Evolutionary conservation across 345 rosid species (phyloP), one percentile per base, ranked within the genome.

Genomic region (Euclidium syriacum): DNA sequence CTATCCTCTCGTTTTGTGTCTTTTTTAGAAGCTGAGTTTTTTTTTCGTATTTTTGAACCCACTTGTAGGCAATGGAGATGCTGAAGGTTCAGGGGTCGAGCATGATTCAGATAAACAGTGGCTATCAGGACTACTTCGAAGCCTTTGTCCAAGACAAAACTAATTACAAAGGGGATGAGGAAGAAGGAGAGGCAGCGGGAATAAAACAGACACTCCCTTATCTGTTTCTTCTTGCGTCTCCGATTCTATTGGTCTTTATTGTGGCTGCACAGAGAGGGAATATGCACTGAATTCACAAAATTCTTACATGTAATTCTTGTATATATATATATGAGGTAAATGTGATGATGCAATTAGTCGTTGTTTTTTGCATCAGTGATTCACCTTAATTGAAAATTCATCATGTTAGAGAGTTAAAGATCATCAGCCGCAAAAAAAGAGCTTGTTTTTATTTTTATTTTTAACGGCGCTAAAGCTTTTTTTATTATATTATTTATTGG

Each of bases 41-140:
- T 3, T 51, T 4, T n/a, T 23, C 27, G 26, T 41, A 41, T 44
- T 3, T 8, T 49, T 0, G n/a, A n/a, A 25, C 9, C 10, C 47
- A 32, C 6, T 27, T 24, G 18, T 59, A 91, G 96, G 98, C 96
- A 62, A 86, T 88, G 95, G 89, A 85, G 65, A 79, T 83, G 80
- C 65, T 91, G 82, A 91, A 86, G 87, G 72, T 85, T 10, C 75
- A 74, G 8, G 79, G 73, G 34, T 80, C 88, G 22, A 77, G 67
- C 55, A 59, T 39, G 41, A 52, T 74, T 0, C 24, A 78, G 9
- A 65, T 33, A 38, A 77, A 67, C 76, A 64, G 71, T 2, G 96
- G 81, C 33, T 86, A 83, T 67, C 76, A 82, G 72, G 61, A 83
- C 70, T 91, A 81, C 72, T 86, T 88, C 14, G 95, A 91, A 46